A percentile compares a stretch with the other conserved stretches of the same genome.
Conservation (phyloP, 2,329 filamentous ascomycete genomes). For the Drechslerella dactyloides region DNA sequence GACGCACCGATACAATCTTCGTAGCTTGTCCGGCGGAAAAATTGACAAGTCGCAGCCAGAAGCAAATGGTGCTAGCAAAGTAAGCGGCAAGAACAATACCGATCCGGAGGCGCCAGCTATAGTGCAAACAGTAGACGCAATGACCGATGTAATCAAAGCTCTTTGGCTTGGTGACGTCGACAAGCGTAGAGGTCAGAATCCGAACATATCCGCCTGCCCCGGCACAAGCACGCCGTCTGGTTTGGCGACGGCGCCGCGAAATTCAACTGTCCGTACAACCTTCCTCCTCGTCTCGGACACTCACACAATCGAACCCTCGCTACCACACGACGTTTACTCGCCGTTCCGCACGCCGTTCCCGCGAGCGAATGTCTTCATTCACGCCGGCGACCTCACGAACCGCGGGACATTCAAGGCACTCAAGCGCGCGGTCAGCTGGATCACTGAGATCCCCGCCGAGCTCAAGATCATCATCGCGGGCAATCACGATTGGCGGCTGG, state of each 20-base stretch:
- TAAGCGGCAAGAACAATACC: too few species aligned
- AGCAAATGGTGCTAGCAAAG: too few species aligned
- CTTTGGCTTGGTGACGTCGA: too few species aligned
- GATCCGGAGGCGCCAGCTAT: too few species aligned
- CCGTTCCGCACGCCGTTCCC: conserved; percentile 61
- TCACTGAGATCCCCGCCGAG: conserved; percentile 71
- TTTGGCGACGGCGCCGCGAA: not conserved
- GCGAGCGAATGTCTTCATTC: conserved; percentile 74
- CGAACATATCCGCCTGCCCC: too few species aligned
- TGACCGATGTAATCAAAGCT: too few species aligned
- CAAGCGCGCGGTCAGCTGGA: conserved; percentile 69
- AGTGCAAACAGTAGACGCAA: too few species aligned
- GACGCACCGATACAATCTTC: too few species aligned
- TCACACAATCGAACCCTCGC: conserved; percentile 63
- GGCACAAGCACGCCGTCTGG: not conserved
- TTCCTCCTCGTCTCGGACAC: conserved; percentile 69
- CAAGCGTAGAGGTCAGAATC: too few species aligned
- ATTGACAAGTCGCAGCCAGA: too few species aligned
- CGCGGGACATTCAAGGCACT: conserved; percentile 68
- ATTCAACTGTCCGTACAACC: conserved; percentile 14
- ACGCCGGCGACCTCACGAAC: conserved; percentile 78
- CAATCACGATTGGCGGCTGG: conserved; percentile 77
- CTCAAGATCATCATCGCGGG: conserved; percentile 63
- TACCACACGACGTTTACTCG: not conserved
- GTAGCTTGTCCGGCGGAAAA: too few species aligned